Evolutionary conservation across 1,139 yeast species (phyloP).

Genomic region (Candida sanyaensis): DNA sequence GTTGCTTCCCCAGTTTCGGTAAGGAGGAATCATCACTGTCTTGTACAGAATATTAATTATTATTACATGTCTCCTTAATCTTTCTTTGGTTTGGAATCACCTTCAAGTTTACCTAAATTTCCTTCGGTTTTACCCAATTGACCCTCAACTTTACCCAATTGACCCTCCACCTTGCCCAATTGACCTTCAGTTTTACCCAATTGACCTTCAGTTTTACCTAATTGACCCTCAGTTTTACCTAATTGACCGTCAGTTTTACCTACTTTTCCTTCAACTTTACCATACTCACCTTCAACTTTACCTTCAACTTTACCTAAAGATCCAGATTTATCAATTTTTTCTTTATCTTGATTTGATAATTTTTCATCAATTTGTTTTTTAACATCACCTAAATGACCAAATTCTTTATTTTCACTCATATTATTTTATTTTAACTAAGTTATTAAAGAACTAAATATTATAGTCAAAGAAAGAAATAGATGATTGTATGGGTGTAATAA

Average conservation of each 20-base stretch:
- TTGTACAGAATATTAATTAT: neutral
- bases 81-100: constrained; percentile 2
- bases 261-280: constrained; percentile 17
- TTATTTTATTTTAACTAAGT: neutral
- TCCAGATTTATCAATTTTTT: constrained; percentile 1
- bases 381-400: constrained; percentile 18
- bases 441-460: no score
- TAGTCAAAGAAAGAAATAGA: neutral
- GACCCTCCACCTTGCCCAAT: constrained; percentile 11
- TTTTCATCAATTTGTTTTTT: constrained; percentile 8
- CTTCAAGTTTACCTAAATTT: constrained; percentile 8
- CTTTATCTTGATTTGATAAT: constrained; percentile 3
- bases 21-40: neutral
- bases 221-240: constrained; percentile 6
- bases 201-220: constrained; percentile 16
- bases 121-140: constrained; percentile 16
- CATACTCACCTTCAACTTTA: constrained; percentile 6
- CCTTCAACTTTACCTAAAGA: constrained; percentile 2
- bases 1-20: no score
- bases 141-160: constrained; percentile 17
- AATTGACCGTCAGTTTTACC: constrained; percentile 12
- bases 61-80: neutral
- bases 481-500: neutral
- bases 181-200: constrained; percentile 16
- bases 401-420: constrained; percentile 15